Percentiles rank a stretch among this genome's conserved stretches.
Conservation (phyloP, 805 yeast species). For the Myxozyma kluyveri region DNA sequence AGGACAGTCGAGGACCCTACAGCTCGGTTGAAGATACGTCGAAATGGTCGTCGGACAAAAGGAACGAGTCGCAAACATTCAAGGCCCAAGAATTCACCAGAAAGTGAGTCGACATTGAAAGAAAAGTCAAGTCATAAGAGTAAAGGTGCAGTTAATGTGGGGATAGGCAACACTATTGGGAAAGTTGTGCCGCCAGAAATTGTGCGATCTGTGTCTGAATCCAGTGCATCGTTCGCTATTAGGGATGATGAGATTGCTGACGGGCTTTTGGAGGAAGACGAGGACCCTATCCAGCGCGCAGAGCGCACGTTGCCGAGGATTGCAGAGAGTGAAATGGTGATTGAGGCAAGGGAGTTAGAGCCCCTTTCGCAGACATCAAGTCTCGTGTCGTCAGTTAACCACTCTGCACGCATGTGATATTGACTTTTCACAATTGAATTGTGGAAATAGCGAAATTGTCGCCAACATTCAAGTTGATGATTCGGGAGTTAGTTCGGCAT, state of each 20-base stretch:
- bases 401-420: neutral
- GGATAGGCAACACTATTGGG: too few relatives aligned
- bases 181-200: too few relatives aligned
- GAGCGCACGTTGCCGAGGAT: slow-evolving; percentile 16
- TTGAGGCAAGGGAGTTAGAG: slow-evolving; percentile 1
- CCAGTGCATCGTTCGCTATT: neutral
- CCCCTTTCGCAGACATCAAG: neutral
- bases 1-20: slow-evolving; percentile 28
- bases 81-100: neutral
- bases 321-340: slow-evolving; percentile 7
- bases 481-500: too few relatives aligned
- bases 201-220: too few relatives aligned
- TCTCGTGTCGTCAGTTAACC: neutral
- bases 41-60: slow-evolving; percentile 2
- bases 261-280: neutral
- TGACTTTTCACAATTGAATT: too few relatives aligned
- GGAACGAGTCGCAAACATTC: slow-evolving; percentile 1
- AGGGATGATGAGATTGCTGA: neutral
- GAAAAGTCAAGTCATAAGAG: too few relatives aligned
- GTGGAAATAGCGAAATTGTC: too few relatives aligned
- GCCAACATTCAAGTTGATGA: too few relatives aligned
- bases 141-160: neutral
- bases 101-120: too few relatives aligned
- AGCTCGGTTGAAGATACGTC: slow-evolving; percentile 4
- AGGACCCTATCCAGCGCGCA: slow-evolving; percentile 9